Evolutionary conservation across 2,329 filamentous ascomycete species (phyloP), one percentile per base, ranked within the genome.

Genomic region (Ascochyta fabae): DNA sequence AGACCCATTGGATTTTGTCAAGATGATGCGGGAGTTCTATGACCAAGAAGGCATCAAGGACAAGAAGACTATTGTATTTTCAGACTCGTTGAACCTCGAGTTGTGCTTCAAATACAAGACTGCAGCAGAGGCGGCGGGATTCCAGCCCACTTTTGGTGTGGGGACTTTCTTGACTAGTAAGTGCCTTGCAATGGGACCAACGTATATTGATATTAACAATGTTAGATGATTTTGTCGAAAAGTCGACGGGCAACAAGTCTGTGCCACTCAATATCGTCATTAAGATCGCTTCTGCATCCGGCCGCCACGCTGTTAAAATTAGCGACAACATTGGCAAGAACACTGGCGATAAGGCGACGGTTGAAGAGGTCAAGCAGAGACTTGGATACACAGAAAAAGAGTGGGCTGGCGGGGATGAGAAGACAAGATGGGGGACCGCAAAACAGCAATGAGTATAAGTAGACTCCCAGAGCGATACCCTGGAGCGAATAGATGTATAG

Each of bases 251-350:
- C 35, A 86, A 87, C 65, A 98, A 97, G 77, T 97, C 93, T 0
- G 86, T 88, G 15, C 95, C 95, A 0, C 80, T 99, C 50, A 99
- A 99, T 70, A 99, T 99, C 68, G 95, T 99, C 65, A 97, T 99
- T 79, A 99, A 99, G 79, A 84, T 99, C 58, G 91, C 91, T 59
- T 92, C 91, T 9, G 95, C 92, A 0, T 86, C 82, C 13, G 93
- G 93, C 6, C 85, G 88, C 42, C 86, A 89, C 0, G 93, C 95
- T 2, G 87, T 99, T 71, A 99, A 99, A 81, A 91, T 99, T 64
- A 97, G 87, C 66, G 83, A 83, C 75, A 97, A 98, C 70, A 83
- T 88, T 62, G 86, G 92, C 41, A 99, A 99, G 83, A 99, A 99
- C 70, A 98, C 92, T 0, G 95, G 95, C 7, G 89, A 97, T 70